Base-by-base conservation (phyloP, 116 monocot genomes). In the Papilionanthe hybrid region DNA sequence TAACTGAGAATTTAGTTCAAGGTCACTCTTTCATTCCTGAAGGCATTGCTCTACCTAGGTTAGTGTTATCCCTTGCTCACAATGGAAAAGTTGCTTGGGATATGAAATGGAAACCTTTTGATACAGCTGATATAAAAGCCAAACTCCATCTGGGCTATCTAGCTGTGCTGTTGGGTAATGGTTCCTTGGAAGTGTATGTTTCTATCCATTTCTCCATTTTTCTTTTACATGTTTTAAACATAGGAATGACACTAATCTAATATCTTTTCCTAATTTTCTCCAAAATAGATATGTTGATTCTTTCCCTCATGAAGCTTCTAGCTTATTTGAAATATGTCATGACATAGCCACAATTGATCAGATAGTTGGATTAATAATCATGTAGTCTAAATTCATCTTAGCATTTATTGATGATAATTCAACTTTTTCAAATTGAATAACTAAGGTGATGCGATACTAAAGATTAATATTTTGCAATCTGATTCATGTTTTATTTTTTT, bases 31-130 rank as follows among this genome's bases (percentile, higher is more conserved):
- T 15, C 13, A 71, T 85, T 72, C 71, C 82, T 50, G 82, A 89
- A 28, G 84, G 83, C 72, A 74, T 88, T 74, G 73, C 84, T 81
- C 78, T 92, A 60, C 97, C 97, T 0, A 86, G 85, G 74, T 45
- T 94, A 78, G 83, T 94, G 42, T 81, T 92, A 9, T 92, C 90
- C 81, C 80, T 97, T 76, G 97, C 85, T 72, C 97, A 97, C 82
- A 91, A 91, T 85, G 97, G 97, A 77, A 91, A 88, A 85, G 92
- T 97, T 84, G 92, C 91, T 50, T 97, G 97, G 97, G 97, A 97
- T 86, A 77, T 97, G 75, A 97, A 97, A 88, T 97, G 97, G 97
- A 94, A 87, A 80, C 97, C 97, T 72, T 30, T 10, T 9, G 68
- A 23, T 28, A 12, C 23, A 19, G 81, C 29, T 84, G 49, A 79